Evolutionary conservation across 176 grass and related monocot genomes (phyloP).

Genomic region (Lolium rigidum): DNA sequence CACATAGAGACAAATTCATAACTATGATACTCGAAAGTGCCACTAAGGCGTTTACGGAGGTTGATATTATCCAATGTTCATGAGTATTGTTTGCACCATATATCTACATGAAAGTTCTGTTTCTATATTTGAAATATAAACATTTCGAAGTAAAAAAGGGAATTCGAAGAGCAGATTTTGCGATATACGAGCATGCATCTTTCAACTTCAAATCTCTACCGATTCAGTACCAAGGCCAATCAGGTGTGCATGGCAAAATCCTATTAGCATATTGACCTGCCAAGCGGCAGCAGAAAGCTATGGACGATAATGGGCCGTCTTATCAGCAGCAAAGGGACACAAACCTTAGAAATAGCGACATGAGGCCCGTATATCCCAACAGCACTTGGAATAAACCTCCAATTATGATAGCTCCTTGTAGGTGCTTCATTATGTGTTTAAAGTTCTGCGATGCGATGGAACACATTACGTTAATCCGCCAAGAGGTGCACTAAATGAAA

Average conservation of each 20-base stretch:
- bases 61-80: background rate
- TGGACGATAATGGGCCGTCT: slow-evolving; percentile 16
- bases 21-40: background rate
- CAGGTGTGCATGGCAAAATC: background rate
- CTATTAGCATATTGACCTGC: background rate
- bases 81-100: background rate
- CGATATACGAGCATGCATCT: slow-evolving; percentile 12
- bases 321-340: slow-evolving; percentile 16
- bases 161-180: background rate
- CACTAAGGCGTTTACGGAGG: background rate
- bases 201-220: slow-evolving; percentile 19
- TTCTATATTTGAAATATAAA: slow-evolving; percentile 2
- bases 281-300: background rate
- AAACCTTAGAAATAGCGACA: slow-evolving; percentile 78
- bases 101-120: slow-evolving; percentile 5
- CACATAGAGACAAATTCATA: background rate
- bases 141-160: slow-evolving; percentile 5
- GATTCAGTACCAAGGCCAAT: slow-evolving; percentile 3
- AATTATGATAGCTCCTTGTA: slow-evolving; percentile 95
- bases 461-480: slow-evolving; percentile 17
- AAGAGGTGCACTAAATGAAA: background rate
- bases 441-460: slow-evolving; percentile 86
- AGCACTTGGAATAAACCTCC: slow-evolving; percentile 84
- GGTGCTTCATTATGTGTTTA: slow-evolving; percentile 98
- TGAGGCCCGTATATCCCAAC: slow-evolving; percentile 88